Evolutionary conservation across 2,329 filamentous ascomycete species (phyloP).

Genomic region (Epichloe elymi): DNA sequence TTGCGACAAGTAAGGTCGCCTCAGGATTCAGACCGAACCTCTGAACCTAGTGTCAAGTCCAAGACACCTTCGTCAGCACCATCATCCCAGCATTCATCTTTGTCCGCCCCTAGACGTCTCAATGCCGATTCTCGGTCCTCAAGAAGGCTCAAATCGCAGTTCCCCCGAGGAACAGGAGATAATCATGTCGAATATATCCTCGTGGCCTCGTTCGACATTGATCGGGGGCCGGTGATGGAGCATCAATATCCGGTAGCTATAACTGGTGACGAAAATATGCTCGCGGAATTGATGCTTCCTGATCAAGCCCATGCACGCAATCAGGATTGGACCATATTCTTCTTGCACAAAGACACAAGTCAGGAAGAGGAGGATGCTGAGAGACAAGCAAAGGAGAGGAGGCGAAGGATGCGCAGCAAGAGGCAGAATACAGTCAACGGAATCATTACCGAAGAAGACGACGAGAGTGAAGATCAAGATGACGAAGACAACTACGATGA

Average conservation of each 20-base stretch:
- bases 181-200: slow-evolving; percentile 99
- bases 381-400: slow-evolving; percentile 40
- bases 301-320: slow-evolving; percentile 90
- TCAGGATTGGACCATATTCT: slow-evolving; percentile 99
- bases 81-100: slow-evolving; percentile 48
- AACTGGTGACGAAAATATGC: slow-evolving; percentile 93
- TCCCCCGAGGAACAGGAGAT: slow-evolving; percentile 59
- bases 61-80: slow-evolving; percentile 47
- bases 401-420: slow-evolving; percentile 36
- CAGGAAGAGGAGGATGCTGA: slow-evolving; percentile 71
- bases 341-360: slow-evolving; percentile 87
- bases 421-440: slow-evolving; percentile 38
- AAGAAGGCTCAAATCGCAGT: slow-evolving; percentile 57
- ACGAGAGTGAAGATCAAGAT: slow-evolving; percentile 32
- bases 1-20: slow-evolving; percentile 43
- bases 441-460: slow-evolving; percentile 30
- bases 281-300: slow-evolving; percentile 95
- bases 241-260: slow-evolving; percentile 94
- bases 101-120: slow-evolving; percentile 38
- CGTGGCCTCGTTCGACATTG: slow-evolving; percentile 94
- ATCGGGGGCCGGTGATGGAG: slow-evolving; percentile 93
- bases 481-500: slow-evolving; percentile 37
- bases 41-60: slow-evolving; percentile 45
- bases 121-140: slow-evolving; percentile 37
- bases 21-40: slow-evolving; percentile 42